Percentiles rank a stretch among this genome's conserved stretches.
phyloP scores from a whole-genome alignment of 805 yeast species.

The Hanseniaspora meyeri region DNA sequence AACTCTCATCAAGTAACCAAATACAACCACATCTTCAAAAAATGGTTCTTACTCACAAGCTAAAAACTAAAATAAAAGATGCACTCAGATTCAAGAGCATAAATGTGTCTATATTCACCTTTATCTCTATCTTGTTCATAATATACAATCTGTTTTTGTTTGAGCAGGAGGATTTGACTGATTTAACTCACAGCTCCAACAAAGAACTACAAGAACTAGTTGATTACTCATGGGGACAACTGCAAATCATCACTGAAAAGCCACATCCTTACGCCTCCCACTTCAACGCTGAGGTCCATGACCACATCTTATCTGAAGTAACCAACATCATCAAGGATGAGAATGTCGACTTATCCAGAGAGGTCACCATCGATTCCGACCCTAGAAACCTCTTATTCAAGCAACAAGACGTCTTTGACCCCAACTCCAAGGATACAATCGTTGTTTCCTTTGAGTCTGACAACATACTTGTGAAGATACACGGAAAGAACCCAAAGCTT shows the following conservation, averaged over 20 bases:
- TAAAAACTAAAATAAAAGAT: not conserved
- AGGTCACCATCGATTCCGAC: slow-evolving; percentile 23
- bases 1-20: not conserved
- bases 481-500: slow-evolving; percentile 45
- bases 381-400: slow-evolving; percentile 35
- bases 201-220: slow-evolving; percentile 15
- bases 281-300: slow-evolving; percentile 66
- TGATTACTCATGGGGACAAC: slow-evolving; percentile 48
- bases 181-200: not conserved
- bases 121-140: slow-evolving; percentile 36
- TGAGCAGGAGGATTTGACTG: not conserved
- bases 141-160: slow-evolving; percentile 28
- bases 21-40: not conserved
- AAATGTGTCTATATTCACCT: slow-evolving; percentile 45
- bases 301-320: slow-evolving; percentile 42
- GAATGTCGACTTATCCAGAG: slow-evolving; percentile 24
- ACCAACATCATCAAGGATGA: slow-evolving; percentile 25
- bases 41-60: slow-evolving; percentile 3
- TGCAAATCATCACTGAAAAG: slow-evolving; percentile 52
- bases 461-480: slow-evolving; percentile 62
- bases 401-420: slow-evolving; percentile 38
- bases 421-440: slow-evolving; percentile 31
- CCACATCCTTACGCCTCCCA: slow-evolving; percentile 73
- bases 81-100: slow-evolving; percentile 49
- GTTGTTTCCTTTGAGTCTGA: slow-evolving; percentile 71